Conservation (phyloP, 768 basidiomycete species). For the Cystobasidium ongulense region DNA sequence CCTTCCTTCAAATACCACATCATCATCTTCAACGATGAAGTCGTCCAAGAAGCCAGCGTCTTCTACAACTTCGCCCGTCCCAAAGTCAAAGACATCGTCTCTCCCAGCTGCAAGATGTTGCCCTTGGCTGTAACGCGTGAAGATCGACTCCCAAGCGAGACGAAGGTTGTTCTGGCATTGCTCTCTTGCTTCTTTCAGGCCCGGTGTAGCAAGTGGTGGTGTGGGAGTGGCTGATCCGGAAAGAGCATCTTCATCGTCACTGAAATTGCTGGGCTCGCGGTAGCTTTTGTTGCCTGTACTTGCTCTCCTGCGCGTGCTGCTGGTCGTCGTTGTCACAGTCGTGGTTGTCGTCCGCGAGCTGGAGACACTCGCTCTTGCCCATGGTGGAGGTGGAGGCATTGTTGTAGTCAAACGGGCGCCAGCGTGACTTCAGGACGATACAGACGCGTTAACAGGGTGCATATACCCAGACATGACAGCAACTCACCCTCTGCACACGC, state of each 20-base stretch:
- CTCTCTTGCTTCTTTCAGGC: conserved; percentile 1
- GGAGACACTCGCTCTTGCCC: background rate
- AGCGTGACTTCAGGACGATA: background rate
- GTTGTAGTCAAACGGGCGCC: background rate
- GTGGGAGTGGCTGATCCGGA: background rate
- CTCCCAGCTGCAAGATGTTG: background rate
- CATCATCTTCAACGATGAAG: background rate
- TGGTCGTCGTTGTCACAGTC: background rate
- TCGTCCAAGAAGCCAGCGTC: conserved; percentile 17
- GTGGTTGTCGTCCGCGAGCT: background rate
- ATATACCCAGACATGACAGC: background rate
- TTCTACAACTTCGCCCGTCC: conserved; percentile 8
- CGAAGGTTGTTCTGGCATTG: conserved; percentile 13
- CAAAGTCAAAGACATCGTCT: conserved; percentile 25
- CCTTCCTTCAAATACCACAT: background rate
- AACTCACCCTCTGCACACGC: background rate
- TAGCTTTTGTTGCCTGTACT: background rate
- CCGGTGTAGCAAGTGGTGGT: background rate
- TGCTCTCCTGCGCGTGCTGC: background rate
- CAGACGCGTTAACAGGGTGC: background rate
- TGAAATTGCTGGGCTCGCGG: background rate
- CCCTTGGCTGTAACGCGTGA: conserved; percentile 8
- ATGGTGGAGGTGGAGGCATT: background rate
- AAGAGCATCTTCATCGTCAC: background rate
- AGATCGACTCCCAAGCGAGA: conserved; percentile 23